Evolutionary conservation across 805 yeast genomes (phyloP).

Genomic region (Lipomyces starkeyi): DNA sequence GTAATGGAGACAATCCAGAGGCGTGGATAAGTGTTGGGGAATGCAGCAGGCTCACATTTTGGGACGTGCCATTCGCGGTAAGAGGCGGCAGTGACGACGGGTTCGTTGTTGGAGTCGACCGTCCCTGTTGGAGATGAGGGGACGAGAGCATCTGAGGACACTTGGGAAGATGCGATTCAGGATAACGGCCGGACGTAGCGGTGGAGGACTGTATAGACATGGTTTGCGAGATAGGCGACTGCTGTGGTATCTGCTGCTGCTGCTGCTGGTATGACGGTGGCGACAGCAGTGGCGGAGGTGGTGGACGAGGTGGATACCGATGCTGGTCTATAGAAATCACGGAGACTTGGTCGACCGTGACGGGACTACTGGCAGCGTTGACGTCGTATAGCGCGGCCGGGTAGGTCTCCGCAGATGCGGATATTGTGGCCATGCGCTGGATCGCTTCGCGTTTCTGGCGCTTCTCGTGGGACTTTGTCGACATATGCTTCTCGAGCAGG

Average conservation of each 20-base stretch:
- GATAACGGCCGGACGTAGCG: background rate
- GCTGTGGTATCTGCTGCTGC: slow-evolving; percentile 16
- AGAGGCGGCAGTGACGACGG: slow-evolving; percentile 12
- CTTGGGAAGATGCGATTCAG: slow-evolving; percentile 6
- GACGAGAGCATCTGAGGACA: slow-evolving; percentile 8
- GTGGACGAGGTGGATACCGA: background rate
- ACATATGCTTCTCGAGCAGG: slow-evolving; percentile 42
- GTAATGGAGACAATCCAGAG: background rate
- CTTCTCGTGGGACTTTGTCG: slow-evolving; percentile 40
- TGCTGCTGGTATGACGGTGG: slow-evolving; percentile 3
- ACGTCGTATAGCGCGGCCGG: background rate
- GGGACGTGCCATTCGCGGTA: background rate
- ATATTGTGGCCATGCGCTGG: slow-evolving; percentile 20
- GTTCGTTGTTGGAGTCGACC: background rate
- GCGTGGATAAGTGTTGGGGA: background rate
- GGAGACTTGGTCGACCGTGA: background rate
- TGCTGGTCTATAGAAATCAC: background rate
- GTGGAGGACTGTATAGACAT: background rate
- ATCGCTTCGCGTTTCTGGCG: slow-evolving; percentile 36
- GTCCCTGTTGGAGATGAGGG: background rate
- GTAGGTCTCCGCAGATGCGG: background rate
- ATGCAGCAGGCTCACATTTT: background rate
- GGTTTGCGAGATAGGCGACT: background rate
- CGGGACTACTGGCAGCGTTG: background rate
- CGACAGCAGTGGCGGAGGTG: background rate